Evolutionary conservation across 208 protist genomes (phyloP).

Genomic region (Trypanosomatidae sp.): DNA sequence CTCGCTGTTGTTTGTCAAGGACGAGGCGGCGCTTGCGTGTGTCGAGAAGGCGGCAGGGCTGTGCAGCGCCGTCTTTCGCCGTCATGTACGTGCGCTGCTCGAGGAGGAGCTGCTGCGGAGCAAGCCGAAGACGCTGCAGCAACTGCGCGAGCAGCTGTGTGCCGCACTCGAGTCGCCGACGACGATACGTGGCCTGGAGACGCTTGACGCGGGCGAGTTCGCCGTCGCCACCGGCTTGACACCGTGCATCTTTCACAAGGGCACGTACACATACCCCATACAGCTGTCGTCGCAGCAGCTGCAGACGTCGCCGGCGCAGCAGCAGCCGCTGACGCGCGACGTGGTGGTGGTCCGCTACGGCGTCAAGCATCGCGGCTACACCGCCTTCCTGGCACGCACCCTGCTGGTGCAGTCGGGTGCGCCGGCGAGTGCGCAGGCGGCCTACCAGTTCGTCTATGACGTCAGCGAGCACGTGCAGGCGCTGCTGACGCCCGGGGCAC

Average conservation of each 20-base stretch:
- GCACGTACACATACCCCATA: slow-evolving; percentile 46
- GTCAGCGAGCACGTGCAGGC: slow-evolving; percentile 64
- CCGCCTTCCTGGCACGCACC: slow-evolving; percentile 69
- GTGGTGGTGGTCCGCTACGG: slow-evolving; percentile 72
- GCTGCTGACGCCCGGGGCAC: slow-evolving; percentile 28
- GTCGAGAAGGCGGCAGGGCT: slow-evolving; percentile 65
- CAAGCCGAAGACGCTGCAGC: slow-evolving; percentile 33
- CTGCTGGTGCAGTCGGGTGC: slow-evolving; percentile 56
- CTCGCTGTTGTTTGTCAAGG: slow-evolving; percentile 76
- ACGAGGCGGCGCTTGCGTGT: slow-evolving; percentile 36
- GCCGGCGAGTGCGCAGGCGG: slow-evolving; percentile 34
- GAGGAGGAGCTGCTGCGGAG: slow-evolving; percentile 29
- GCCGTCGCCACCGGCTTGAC: slow-evolving; percentile 46
- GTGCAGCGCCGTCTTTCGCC: slow-evolving; percentile 66
- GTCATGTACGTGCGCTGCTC: slow-evolving; percentile 41
- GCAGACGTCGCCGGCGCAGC: slow-evolving; percentile 15
- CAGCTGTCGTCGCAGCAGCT: slow-evolving; percentile 26
- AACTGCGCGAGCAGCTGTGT: slow-evolving; percentile 52
- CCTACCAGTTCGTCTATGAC: slow-evolving; percentile 61
- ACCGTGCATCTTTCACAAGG: slow-evolving; percentile 58
- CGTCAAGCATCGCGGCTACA: slow-evolving; percentile 59
- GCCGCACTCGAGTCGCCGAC: slow-evolving; percentile 52
- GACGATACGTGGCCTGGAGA: slow-evolving; percentile 54
- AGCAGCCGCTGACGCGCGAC: slow-evolving; percentile 30
- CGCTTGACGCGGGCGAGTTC: slow-evolving; percentile 46